Conservation (phyloP, 495 filamentous ascomycete genomes). For the Parmelia sp. region DNA sequence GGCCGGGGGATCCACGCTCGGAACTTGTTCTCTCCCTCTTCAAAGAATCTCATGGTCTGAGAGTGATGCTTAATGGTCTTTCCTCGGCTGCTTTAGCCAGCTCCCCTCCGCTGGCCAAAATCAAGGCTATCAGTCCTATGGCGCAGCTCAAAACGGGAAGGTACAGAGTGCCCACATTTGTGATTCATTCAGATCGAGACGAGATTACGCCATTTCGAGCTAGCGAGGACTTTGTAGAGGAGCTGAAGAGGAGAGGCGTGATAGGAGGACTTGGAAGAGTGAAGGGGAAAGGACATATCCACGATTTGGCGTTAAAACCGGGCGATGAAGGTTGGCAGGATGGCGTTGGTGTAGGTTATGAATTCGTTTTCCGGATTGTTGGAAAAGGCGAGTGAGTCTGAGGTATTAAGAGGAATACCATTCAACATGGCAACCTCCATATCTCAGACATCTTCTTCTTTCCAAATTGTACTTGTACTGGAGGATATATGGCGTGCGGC, state of each 20-base stretch:
- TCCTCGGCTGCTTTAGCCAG: conserved; percentile 1
- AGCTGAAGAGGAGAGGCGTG: conserved; percentile 28
- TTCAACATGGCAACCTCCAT: not conserved
- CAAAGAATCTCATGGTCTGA: conserved; percentile 29
- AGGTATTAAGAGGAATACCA: not conserved
- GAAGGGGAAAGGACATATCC: conserved; percentile 28
- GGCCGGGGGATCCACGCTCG: conserved; percentile 30
- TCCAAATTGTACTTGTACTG: not conserved
- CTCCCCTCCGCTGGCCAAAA: conserved; percentile 19
- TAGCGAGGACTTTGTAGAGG: conserved; percentile 24
- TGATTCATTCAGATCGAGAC: conserved; percentile 40
- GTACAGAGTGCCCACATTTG: conserved; percentile 38
- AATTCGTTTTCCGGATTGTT: conserved; percentile 16
- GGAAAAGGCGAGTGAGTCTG: not conserved
- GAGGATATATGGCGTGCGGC: too few species aligned
- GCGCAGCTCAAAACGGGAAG: conserved; percentile 32
- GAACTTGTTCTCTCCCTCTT: conserved; percentile 34
- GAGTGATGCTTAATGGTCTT: conserved; percentile 30
- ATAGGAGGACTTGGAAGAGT: conserved; percentile 22
- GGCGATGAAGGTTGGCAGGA: conserved; percentile 30
- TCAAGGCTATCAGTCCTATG: conserved; percentile 28
- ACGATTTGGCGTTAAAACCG: conserved; percentile 27
- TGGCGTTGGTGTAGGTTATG: conserved; percentile 26
- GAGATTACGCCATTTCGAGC: conserved; percentile 37
- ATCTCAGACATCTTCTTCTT: not conserved